A percentile compares a stretch with the other conserved stretches of the same genome.
Evolutionary conservation across 2,329 filamentous ascomycete genomes (phyloP).

Genomic region (Claviceps cyperi): DNA sequence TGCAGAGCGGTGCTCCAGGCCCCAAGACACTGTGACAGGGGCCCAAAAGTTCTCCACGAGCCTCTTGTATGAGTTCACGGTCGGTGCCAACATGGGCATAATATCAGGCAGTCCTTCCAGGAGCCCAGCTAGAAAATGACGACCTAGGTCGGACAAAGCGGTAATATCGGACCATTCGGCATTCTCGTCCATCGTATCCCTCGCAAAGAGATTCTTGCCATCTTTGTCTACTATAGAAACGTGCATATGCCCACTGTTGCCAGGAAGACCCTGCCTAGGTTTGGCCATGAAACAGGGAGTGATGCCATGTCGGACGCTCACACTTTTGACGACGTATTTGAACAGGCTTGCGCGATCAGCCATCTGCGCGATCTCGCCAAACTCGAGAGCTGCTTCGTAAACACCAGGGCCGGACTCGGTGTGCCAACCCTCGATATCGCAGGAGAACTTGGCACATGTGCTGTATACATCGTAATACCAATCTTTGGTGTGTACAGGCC

Average conservation of each 20-base stretch:
- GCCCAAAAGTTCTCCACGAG: slow-evolving; percentile 99
- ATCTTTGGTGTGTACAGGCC: slow-evolving; percentile 78
- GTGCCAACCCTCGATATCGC: slow-evolving; percentile 86
- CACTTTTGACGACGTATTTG: slow-evolving; percentile 87
- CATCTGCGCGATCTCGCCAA: slow-evolving; percentile 76
- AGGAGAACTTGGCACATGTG: slow-evolving; percentile 61
- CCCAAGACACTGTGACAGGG: slow-evolving; percentile 94
- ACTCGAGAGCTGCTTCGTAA: slow-evolving; percentile 89
- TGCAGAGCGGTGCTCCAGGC: slow-evolving; percentile 84
- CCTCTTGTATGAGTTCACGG: slow-evolving; percentile 94
- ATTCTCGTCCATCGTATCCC: slow-evolving; percentile 55
- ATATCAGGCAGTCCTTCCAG: slow-evolving; percentile 81
- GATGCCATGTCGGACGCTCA: slow-evolving; percentile 76
- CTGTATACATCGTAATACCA: slow-evolving; percentile 86
- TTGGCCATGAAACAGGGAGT: slow-evolving; percentile 99
- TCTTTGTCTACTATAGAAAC: slow-evolving; percentile 68
- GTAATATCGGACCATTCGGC: slow-evolving; percentile 62
- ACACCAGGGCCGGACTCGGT: slow-evolving; percentile 89
- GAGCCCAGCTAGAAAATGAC: slow-evolving; percentile 85
- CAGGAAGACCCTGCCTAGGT: slow-evolving; percentile 75
- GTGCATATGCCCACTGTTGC: slow-evolving; percentile 94
- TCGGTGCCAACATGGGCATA: slow-evolving; percentile 91
- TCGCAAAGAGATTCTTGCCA: slow-evolving; percentile 74
- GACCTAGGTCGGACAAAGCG: slow-evolving; percentile 71
- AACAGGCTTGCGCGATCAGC: slow-evolving; percentile 85